Percentiles rank a stretch among this genome's conserved stretches.
Conservation (phyloP, 2,329 filamentous ascomycete genomes). For the Lojkania enalia region DNA sequence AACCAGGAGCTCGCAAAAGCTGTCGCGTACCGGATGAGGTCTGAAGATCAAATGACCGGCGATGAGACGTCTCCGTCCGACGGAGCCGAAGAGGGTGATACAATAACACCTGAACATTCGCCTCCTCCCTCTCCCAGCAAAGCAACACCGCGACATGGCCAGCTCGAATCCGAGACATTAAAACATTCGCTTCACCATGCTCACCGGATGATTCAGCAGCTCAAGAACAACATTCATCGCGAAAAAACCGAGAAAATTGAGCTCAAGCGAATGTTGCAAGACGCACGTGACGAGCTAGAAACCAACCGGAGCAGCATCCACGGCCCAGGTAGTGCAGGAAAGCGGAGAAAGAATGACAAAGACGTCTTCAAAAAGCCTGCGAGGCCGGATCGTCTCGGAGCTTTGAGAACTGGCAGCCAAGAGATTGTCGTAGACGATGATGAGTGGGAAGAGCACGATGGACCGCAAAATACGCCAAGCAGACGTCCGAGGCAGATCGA, state of each 20-base stretch:
- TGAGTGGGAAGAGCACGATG: conserved; percentile 85
- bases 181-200: conserved; percentile 93
- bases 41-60: conserved; percentile 63
- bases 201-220: conserved; percentile 93
- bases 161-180: conserved; percentile 93
- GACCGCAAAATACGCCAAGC: conserved; percentile 59
- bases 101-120: conserved; percentile 79
- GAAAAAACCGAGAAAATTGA: conserved; percentile 99
- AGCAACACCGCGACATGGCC: conserved; percentile 83
- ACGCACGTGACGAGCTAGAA: conserved; percentile 89
- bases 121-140: conserved; percentile 90
- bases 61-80: conserved; percentile 53
- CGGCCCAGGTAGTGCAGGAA: conserved; percentile 51
- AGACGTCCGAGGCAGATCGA: conserved; percentile 38
- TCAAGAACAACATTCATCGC: conserved; percentile 91
- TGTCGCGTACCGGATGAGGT: conserved; percentile 72
- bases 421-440: conserved; percentile 80
- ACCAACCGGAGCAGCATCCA: conserved; percentile 59
- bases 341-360: conserved; percentile 61
- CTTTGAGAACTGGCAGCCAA: conserved; percentile 69
- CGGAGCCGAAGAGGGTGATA: conserved; percentile 59
- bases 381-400: conserved; percentile 74
- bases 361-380: conserved; percentile 74
- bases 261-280: conserved; percentile 90
- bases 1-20: conserved; percentile 90